Base-by-base conservation (phyloP, 805 yeast species). In the Pichia nanzhaoensis region DNA sequence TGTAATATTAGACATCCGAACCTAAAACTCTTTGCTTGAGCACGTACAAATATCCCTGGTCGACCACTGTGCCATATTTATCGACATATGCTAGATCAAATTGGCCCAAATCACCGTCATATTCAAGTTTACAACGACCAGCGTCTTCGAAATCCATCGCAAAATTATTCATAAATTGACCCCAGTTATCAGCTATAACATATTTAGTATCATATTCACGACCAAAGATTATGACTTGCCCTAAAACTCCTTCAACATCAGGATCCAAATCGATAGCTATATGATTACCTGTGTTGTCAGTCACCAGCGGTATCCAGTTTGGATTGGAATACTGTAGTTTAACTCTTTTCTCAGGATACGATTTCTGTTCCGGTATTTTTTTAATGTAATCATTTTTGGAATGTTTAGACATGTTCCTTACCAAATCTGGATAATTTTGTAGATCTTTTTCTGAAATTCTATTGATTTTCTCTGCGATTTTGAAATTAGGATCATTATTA, bases 181-280 rank as follows among this genome's bases (percentile, higher is more conserved):
- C 96, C 88, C 95, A 90, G 46, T 80, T 84, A 37, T 78, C 77
- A 14, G 96, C 89, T 34, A 90, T 67, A 20, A 82, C 85, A 61
- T 76, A 88, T 61, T 90, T 90, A 30, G 84, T 77, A 66, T 89
- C 97, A 60, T 81, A 88, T 45, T 89, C 97, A 57, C 96, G 78
- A 22, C 97, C 97, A 63, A 86, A 90, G 38, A 87, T 58, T 43
- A 90, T 90, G 19, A 89, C 86, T 66, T 90, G 97, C 19, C 96
- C 97, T 69, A 79, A 74, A 27, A 63, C 69, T 35, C 95, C 95
- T 22, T 69, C 65, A 6, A 78, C 69, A 5, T 84, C 95, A 2
- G 90, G 89, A 7, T 83, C 80, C 48, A 90, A 70, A 63, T 90
- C 97, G 12, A 90, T 73, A 42, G 88, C 97, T 42, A 90, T 78